Conservation (phyloP, 805 yeast species). For the Millerozyma miso region DNA sequence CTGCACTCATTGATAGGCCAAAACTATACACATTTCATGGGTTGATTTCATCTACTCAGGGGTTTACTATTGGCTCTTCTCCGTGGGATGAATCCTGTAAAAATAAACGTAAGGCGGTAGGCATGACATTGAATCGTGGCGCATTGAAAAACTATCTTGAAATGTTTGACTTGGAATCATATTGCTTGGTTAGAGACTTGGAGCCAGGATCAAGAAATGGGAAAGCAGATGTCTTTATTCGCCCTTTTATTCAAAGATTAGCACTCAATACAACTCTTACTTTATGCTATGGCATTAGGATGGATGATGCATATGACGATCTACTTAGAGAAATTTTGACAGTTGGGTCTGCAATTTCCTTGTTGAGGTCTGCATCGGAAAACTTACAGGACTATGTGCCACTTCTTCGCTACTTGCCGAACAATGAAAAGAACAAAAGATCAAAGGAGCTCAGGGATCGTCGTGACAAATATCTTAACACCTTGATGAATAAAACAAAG, state of each 20-base stretch:
- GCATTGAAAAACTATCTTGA: constrained; percentile 29
- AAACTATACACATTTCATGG: constrained; percentile 4
- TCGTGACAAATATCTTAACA: constrained; percentile 26
- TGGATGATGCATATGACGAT: constrained; percentile 22
- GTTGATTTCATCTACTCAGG: constrained; percentile 19
- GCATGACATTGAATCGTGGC: constrained; percentile 34
- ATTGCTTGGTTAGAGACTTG: constrained; percentile 24
- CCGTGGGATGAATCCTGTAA: constrained; percentile 38
- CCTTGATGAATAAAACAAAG: constrained; percentile 20
- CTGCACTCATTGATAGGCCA: constrained; percentile 5
- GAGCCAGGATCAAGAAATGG: constrained; percentile 8
- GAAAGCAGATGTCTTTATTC: constrained; percentile 13
- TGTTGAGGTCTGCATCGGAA: constrained; percentile 32
- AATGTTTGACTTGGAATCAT: constrained; percentile 30
- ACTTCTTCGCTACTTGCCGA: constrained; percentile 23
- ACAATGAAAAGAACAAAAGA: constrained; percentile 18
- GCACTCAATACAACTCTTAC: constrained; percentile 36
- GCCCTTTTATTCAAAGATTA: constrained; percentile 27
- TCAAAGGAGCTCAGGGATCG: constrained; percentile 21
- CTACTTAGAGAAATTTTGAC: constrained; percentile 23
- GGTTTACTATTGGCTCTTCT: constrained; percentile 41
- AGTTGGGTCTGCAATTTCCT: constrained; percentile 24
- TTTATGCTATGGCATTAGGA: constrained; percentile 36
- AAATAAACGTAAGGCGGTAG: constrained; percentile 33
- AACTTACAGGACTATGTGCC: constrained; percentile 37